Evolutionary conservation across 306 rosid genomes (phyloP).

Genomic region (Calophaca sinica): DNA sequence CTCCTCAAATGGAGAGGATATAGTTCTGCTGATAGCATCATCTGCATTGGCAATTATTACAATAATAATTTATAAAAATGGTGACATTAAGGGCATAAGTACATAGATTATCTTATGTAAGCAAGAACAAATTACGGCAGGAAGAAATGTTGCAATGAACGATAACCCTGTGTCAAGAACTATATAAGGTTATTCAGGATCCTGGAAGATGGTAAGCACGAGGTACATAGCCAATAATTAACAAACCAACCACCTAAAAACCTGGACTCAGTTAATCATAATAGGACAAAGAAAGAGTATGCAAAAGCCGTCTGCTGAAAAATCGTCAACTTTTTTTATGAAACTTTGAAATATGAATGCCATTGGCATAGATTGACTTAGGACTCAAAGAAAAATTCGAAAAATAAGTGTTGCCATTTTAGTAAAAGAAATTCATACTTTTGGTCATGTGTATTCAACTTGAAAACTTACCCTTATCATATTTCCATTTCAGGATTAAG

Average conservation of each 20-base stretch:
- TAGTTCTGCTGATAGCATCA: constrained; percentile 48
- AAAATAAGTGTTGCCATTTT: constrained; percentile 14
- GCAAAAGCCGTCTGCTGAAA: constrained; percentile 32
- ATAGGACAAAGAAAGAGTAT: constrained; percentile 10
- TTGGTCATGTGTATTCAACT: constrained; percentile 27
- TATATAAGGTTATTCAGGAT: constrained; percentile 19
- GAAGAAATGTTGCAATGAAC: constrained; percentile 27
- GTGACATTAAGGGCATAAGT: constrained; percentile 10
- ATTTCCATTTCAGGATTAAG: constrained; percentile 78
- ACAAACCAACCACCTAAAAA: constrained; percentile 23
- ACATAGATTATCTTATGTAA: constrained; percentile 21
- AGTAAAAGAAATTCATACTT: constrained; percentile 19
- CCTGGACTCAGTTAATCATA: constrained; percentile 3
- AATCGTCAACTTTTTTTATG: constrained; percentile 17
- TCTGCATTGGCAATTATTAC: constrained; percentile 59
- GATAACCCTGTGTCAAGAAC: constrained; percentile 6
- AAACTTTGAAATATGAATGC: constrained; percentile 8
- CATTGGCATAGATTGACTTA: constrained; percentile 12
- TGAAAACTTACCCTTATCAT: constrained; percentile 65
- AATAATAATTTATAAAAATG: constrained; percentile 23
- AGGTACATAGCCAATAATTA: constrained; percentile 1
- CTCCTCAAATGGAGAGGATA: constrained; percentile 69
- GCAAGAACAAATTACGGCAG: constrained; percentile 32
- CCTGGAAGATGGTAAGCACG: constrained; percentile 35
- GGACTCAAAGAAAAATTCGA: constrained; percentile 12